Base-by-base conservation (phyloP, 2,329 filamentous ascomycete species). In the Pseudocercospora eumusae region DNA sequence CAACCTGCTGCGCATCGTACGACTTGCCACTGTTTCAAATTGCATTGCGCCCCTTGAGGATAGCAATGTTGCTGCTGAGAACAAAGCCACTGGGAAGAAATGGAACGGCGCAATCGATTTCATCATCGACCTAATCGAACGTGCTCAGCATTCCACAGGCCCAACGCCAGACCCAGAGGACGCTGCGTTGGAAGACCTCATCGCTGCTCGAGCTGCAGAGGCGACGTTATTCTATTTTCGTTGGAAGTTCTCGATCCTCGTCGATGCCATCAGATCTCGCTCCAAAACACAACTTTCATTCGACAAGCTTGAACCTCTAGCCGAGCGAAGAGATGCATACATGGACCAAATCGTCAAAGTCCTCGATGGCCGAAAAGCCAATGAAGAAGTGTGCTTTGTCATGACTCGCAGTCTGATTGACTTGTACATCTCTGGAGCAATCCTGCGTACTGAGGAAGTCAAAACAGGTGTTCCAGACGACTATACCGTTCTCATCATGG, bases 141-240 rank as follows among this genome's bases (percentile, higher is more conserved):
- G 93, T 52, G 93, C 91, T 55, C 83, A 88, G 56, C 86, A 88
- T 49, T 83, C 75, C 13, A 72, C 85, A 57, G 86, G 88, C 58
- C 80, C 87, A 2, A 86, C 92, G 59, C 65, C 67, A 4, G 70
- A 73, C 42, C 85, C 88, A 47, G 88, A 89, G 13, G 82, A 88
- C 25, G 89, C 92, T 65, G 87, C 87, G 47, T 80, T 91, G 11
- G 93, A 98, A 75, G 90, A 95, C 68, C 87, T 91, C 66, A 81
- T 95, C 47, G 87, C 92, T 6, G 82, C 86, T 1, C 89, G 88
- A 69, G 88, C 92, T 28, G 89, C 96, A 70, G 89, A 90, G 67
- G 83, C 88, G 1, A 83, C 89, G 56, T 83, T 92, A 52, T 92
- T 96, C 77, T 98, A 97, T 78, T 96, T 97, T 74, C 91, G 96